Conservation (phyloP, 1,139 yeast species). For the Hyphopichia khmerensis region DNA sequence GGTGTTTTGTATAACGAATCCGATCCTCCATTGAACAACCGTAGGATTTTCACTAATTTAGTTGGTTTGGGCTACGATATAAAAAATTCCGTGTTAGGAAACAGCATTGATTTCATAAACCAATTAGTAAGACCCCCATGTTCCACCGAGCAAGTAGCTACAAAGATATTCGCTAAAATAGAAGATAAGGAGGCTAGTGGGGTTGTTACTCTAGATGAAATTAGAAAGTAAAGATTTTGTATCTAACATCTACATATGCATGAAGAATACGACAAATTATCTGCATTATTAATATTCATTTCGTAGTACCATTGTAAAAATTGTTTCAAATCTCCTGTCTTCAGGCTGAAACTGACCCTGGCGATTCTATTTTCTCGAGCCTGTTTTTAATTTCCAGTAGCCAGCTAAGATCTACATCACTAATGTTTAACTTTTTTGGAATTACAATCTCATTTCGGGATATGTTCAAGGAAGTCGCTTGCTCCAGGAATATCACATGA, state of each 20-base stretch:
- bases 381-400: slow-evolving; percentile 16
- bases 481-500: not conserved
- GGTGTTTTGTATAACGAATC: slow-evolving; percentile 75
- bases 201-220: slow-evolving; percentile 56
- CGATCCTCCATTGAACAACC: slow-evolving; percentile 26
- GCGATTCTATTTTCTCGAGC: not conserved
- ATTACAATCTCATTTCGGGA: slow-evolving; percentile 17
- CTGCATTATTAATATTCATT: too few species aligned
- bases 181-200: slow-evolving; percentile 53
- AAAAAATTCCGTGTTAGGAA: slow-evolving; percentile 37
- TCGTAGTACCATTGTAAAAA: too few species aligned
- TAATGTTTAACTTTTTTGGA: slow-evolving; percentile 23
- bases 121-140: slow-evolving; percentile 60
- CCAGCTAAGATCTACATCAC: slow-evolving; percentile 27
- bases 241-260: not conserved
- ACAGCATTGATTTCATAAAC: slow-evolving; percentile 33
- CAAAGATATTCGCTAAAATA: slow-evolving; percentile 54
- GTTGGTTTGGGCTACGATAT: slow-evolving; percentile 38
- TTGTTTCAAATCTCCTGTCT: too few species aligned
- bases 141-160: slow-evolving; percentile 69
- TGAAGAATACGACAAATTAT: too few species aligned
- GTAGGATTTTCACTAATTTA: slow-evolving; percentile 27
- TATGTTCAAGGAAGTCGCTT: slow-evolving; percentile 16
- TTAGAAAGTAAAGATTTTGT: slow-evolving; percentile 14
- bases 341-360: too few species aligned